Evolutionary conservation across 2,329 filamentous ascomycete species (phyloP).

Genomic region (Blastomyces percursus): DNA sequence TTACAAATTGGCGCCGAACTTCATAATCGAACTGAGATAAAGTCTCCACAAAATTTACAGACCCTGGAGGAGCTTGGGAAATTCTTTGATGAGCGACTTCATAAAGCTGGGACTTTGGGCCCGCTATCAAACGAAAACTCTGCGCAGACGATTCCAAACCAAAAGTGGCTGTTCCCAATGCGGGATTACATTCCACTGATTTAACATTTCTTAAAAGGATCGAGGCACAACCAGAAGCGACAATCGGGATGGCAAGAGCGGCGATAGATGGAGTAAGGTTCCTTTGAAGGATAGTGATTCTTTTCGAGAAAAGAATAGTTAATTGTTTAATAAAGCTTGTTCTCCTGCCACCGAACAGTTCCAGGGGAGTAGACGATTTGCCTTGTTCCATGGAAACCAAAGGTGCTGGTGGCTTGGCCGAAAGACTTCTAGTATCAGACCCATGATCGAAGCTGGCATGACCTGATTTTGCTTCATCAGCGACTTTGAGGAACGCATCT

Average conservation of each 20-base stretch:
- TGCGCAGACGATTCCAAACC: conserved; percentile 10
- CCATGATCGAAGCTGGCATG: conserved; percentile 5
- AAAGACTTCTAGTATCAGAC: not conserved
- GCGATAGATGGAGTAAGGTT: conserved; percentile 68
- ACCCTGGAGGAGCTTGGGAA: not conserved
- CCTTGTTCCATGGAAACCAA: conserved; percentile 10
- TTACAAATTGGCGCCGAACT: conserved; percentile 51
- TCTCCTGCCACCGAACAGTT: conserved; percentile 55
- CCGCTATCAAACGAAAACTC: not conserved
- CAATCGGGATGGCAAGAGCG: conserved; percentile 65
- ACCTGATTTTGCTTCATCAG: conserved; percentile 56
- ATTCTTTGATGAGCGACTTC: not conserved
- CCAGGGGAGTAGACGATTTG: conserved; percentile 18
- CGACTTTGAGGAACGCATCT: conserved; percentile 79
- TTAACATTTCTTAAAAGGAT: conserved; percentile 36
- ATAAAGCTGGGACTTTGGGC: conserved; percentile 9
- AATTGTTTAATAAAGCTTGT: conserved; percentile 62
- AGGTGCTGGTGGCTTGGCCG: not conserved
- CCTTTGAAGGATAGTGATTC: conserved; percentile 62
- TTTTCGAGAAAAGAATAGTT: conserved; percentile 64
- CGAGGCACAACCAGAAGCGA: conserved; percentile 70
- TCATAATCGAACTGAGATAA: conserved; percentile 57
- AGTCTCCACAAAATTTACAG: conserved; percentile 43
- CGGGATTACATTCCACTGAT: not conserved
- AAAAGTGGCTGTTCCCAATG: not conserved